Evolutionary conservation across 768 basidiomycete genomes (phyloP), one percentile per base, ranked within the genome.

Genomic region (Boletus patriciae): DNA sequence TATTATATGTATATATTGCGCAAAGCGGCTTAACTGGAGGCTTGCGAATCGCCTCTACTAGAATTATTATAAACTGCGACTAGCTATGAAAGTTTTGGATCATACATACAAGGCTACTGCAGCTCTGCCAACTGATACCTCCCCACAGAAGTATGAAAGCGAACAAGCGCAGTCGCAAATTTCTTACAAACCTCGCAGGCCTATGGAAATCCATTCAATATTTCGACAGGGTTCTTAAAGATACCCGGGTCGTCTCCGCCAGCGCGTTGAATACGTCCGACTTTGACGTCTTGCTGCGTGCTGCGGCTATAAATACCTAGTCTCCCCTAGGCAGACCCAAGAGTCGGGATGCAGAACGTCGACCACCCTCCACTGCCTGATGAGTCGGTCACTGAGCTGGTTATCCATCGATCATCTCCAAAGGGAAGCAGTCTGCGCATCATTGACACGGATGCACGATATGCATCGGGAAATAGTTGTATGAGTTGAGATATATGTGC

Each of bases 1-100:
- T 92, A 93, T 70, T 92, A 88, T 66, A 73, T 92, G 60, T 91
- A 92, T 67, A 81, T 85, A 61, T 59, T 89, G 60, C 79, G 79
- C 61, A 83, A 62, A 58, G 43, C 40, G 36, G 42, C 47, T n/a
- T 67, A 63, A 38, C 44, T 54, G 4, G 19, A 36, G 27, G n/a
- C 18, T n/a, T 33, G 33, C 33, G 23, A 13, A 12, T 11, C 11
- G 6, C 25, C 27, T 36, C 3, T n/a, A 16, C 41, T 31, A 34
- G 37, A 34, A 21, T 29, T 27, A 18, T 5, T 38, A 12, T 33
- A 38, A 40, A 29, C 5, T 25, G 6, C 29, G 11, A 25, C 25
- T 29, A 27, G 33, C 33, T 4, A 34, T 18, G 37, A 8, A 38
- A 8, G 29, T 9, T 15, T 21, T 37, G 38, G 12, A 6, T 25